phyloP scores from a whole-genome alignment of 768 basidiomycete genomes.

The Artomyces pyxidatus region DNA sequence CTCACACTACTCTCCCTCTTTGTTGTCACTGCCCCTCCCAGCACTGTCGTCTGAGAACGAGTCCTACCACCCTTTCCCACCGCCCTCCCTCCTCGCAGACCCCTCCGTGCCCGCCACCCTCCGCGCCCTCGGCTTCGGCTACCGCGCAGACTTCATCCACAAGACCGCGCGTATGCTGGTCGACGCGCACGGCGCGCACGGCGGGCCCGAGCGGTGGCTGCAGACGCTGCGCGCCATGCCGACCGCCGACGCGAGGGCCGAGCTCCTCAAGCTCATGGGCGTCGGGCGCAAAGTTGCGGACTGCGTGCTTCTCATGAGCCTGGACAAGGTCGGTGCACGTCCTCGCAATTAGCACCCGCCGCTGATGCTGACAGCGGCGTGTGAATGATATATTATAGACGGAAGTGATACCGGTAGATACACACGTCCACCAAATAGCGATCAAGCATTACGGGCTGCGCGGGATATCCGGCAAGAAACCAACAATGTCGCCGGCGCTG shows the following conservation, averaged over 20 bases:
- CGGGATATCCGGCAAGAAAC: conserved; percentile 37
- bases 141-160: conserved; percentile 87
- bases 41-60: conserved; percentile 24
- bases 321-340: conserved; percentile 61
- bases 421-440: conserved; percentile 90
- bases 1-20: conserved; percentile 60
- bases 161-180: conserved; percentile 74
- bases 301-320: conserved; percentile 86
- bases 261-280: conserved; percentile 76
- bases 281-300: conserved; percentile 98
- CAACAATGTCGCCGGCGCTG: conserved; percentile 64
- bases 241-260: conserved; percentile 58
- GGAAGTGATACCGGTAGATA: conserved; percentile 91
- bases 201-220: conserved; percentile 58
- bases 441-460: conserved; percentile 68
- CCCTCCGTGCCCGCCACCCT: conserved; percentile 53
- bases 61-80: conserved; percentile 77
- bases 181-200: conserved; percentile 39
- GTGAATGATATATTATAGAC: conserved; percentile 43
- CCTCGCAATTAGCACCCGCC: neutral
- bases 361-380: too few species aligned
- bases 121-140: conserved; percentile 87
- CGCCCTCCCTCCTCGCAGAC: conserved; percentile 57
- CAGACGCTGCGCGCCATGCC: conserved; percentile 36
- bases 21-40: conserved; percentile 43